Base-by-base conservation (phyloP, 495 filamentous ascomycete species). In the Neurospora tetrasperma region DNA sequence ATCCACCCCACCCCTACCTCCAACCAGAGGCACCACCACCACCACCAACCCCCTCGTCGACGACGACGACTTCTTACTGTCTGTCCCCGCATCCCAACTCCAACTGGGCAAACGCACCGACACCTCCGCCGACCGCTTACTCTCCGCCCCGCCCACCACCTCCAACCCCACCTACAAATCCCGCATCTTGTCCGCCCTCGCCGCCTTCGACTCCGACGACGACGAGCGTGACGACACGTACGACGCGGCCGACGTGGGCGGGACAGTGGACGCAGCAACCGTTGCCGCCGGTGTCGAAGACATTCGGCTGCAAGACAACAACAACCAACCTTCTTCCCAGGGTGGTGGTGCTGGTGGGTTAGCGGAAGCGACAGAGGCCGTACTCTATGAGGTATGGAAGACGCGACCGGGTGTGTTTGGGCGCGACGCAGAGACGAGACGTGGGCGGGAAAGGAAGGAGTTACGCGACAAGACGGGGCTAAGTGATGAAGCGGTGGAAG, bases 171-270 rank as follows among this genome's bases (percentile, higher is more conserved):
- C 54, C 6, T 40, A 72, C 77, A 98, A 97, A 83, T 91, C 93
- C 6, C 91, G 94, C 42, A 98, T 99, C 78, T 86, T 97, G 14
- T 91, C 96, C 27, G 96, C 96, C 0, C 89, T 99, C 12, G 92
- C 93, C 12, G 88, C 92, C 6, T 97, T 98, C 77, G 95, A 98
- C 83, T 90, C 90, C 0, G 96, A 97, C 75, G 95, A 98, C 78
- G 96, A 99, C 82, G 96, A 99, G 83, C 90, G 94, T 42, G 96
- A 99, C 82, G 96, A 99, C 78, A 98, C 96, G 2, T 99, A 99
- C 81, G 96, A 99, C 76, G 86, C 89, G 10, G 92, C 88, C 48
- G 96, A 98, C 76, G 94, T 98, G 7, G 96, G 96, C 71, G 93
- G 94, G 12, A 92, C 92, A 4, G 89, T 97, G 11, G 92, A 96